Base-by-base conservation (phyloP, 2,329 filamentous ascomycete genomes). In the Microcyclosporella mali region DNA sequence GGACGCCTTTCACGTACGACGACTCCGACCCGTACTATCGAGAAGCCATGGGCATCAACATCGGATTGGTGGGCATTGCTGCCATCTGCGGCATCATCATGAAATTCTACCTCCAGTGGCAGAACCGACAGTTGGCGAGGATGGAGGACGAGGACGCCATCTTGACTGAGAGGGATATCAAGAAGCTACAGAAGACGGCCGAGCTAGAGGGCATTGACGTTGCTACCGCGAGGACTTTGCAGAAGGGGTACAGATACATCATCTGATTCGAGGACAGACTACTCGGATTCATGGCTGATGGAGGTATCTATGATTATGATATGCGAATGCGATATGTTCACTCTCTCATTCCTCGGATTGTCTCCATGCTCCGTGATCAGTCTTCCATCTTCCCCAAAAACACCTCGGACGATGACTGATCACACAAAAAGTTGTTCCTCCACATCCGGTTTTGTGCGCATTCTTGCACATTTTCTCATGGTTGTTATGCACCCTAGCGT, bases 191-290 rank as follows among this genome's bases (percentile, higher is more conserved):
- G 55, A 67, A 68, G 53, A 76, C 73, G 14, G 74, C 73, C 0
- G 69, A 75, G 46, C 48, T 72, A 15, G 73, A 78, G 54, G 71
- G 71, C 0, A 69, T 77, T 33, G 68, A 70, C 46, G 49, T 77
- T 43, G 69, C 66, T 0, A 66, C 68, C 9, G 74, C 75, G 28
- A 65, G 74, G 40, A 58, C 61, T 37, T 47, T 76, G 60, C 74
- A 78, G 59, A 74, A 73, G 61, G 75, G 74, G 1, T 78, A 75
- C 58, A 62, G 75, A 25, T 79, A 72, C 53, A 66, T 71, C 32
- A 47, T 55, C 17, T 53, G 37, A 43, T n/a, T n/a, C n/a, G n/a
- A n/a, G n/a, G n/a, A n/a, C n/a, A n/a, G n/a, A n/a, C n/a, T n/a
- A n/a, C n/a, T n/a, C n/a, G n/a, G n/a, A n/a, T n/a, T n/a, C n/a